Base-by-base conservation (phyloP, 371 early-diverging fungal genomes). In the Mortierella sp. region DNA sequence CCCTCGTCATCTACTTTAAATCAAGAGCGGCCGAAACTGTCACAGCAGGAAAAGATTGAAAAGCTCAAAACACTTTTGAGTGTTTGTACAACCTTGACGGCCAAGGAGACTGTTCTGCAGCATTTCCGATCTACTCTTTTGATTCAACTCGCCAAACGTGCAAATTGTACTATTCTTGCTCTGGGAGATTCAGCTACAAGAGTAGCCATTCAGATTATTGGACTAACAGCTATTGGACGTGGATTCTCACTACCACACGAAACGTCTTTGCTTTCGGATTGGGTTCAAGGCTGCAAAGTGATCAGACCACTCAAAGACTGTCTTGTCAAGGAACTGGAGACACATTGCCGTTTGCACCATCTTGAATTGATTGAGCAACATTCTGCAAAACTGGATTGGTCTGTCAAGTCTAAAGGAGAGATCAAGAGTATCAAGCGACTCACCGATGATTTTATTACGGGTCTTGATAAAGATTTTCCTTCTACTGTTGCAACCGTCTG, bases 401-500 rank as follows among this genome's bases (percentile, higher is more conserved):
- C 70, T n/a, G 56, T 70, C 28, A 49, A 31, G 57, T 56, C 74
- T 31, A 77, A 70, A 55, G 80, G 65, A 0, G 74, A 79, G 17
- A 43, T 80, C 55, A 81, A 68, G 72, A 72, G 75, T 35, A 71
- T 75, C 17, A 62, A 53, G 23, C 64, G 67, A n/a, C 59, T 69
- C 56, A 65, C 63, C 10, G 34, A 70, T 84, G 92, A 93, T 0
- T 96, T 97, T 68, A 91, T 96, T 54, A 85, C 88, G 0, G 89
- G 91, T 0, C 86, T 97, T 34, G 95, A 95, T 67, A 84, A 86
- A 13, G 96, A 93, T 62, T 97, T 95, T 68, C 92, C 96, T 0
- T 93, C 96, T 5, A 96, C 96, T 0, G 94, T 93, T 12, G 89
- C 92, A 47, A 96, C 97, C 0, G 92, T 97, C 5, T 89, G 91